A percentile compares a stretch with the other conserved stretches of the same genome.
phyloP scores from a whole-genome alignment of 2,329 filamentous ascomycete genomes.

The Magnaporthiopsis poae region DNA sequence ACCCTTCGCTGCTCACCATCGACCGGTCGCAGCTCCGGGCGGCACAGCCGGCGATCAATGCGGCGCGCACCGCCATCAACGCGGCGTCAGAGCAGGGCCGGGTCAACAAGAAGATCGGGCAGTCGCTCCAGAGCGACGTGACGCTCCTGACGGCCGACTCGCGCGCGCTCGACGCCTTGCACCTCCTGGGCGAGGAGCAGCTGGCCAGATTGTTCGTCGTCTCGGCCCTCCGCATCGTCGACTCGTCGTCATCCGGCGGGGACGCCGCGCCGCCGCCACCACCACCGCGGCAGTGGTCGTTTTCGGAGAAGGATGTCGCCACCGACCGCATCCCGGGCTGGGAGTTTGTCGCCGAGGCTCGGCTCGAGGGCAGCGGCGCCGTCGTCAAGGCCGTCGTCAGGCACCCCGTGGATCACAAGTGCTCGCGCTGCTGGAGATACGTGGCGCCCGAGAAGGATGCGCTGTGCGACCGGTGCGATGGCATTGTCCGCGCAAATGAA shows the following conservation, averaged over 20 bases:
- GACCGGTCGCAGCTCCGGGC: conserved; percentile 30
- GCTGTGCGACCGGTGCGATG: conserved; percentile 65
- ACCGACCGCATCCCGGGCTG: conserved; percentile 21
- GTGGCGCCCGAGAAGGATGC: conserved; percentile 54
- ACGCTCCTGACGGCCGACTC: conserved; percentile 37
- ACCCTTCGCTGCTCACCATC: conserved; percentile 29
- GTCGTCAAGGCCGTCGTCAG: conserved; percentile 33
- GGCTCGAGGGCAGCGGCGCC: conserved; percentile 30
- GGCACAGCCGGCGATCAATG: conserved; percentile 39
- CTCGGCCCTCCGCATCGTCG: conserved; percentile 48
- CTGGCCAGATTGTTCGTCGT: conserved; percentile 60
- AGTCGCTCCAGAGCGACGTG: conserved; percentile 70
- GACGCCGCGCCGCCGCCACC: background rate
- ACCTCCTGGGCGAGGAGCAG: conserved; percentile 34
- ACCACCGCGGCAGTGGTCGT: background rate
- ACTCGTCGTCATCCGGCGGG: conserved; percentile 6
- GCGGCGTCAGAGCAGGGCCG: conserved; percentile 64
- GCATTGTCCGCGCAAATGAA: conserved; percentile 27
- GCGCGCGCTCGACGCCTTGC: conserved; percentile 24
- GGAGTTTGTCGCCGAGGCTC: conserved; percentile 29
- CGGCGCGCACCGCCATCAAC: conserved; percentile 60
- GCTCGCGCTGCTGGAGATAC: conserved; percentile 81
- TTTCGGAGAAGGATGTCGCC: background rate
- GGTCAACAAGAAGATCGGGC: conserved; percentile 61
- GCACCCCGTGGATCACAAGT: conserved; percentile 55